These are phyloP conservation scores for Russula vinacea DNA, from an alignment of 768 basidiomycete genomes.

Conservation along the genomic window DNA sequence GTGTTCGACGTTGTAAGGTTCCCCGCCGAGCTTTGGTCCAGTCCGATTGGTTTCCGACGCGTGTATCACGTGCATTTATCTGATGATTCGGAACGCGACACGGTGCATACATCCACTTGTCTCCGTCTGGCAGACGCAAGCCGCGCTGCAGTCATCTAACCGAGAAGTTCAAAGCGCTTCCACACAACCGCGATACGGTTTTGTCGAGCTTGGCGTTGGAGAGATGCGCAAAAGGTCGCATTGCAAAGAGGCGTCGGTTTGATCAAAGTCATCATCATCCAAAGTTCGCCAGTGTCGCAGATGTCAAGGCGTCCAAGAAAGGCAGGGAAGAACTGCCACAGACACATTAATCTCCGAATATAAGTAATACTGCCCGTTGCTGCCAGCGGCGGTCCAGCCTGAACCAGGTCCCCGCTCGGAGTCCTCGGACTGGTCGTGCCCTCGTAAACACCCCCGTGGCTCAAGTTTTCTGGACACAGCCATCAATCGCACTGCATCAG, in stretches of 20 bases:
- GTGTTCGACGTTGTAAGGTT: no score
- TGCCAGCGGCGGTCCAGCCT: constrained; percentile 77
- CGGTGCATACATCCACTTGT: no score
- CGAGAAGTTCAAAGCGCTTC: no score
- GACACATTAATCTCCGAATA: no score
- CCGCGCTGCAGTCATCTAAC: no score
- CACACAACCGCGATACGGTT: no score
- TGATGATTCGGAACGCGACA: no score
- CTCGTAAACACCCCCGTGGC: constrained; percentile 86
- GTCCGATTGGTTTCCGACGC: no score
- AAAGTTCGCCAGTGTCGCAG: constrained; percentile 74
- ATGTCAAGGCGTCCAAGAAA: constrained; percentile 75
- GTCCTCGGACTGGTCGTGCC: constrained; percentile 89
- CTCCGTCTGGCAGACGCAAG: no score
- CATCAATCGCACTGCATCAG: constrained; percentile 93
- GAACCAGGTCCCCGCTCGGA: no score
- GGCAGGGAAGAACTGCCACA: constrained; percentile 66
- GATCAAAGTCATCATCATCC: constrained; percentile 90
- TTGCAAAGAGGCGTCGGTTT: constrained; percentile 92
- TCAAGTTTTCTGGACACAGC: constrained; percentile 97
- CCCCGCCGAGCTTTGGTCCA: no score
- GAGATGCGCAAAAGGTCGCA: constrained; percentile 82
- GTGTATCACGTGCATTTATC: no score
- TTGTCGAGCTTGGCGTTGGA: constrained; percentile 87
- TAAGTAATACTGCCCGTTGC: constrained; percentile 61